Conservation (phyloP, 495 filamentous ascomycete genomes). For the Jackrogersella minutella region DNA sequence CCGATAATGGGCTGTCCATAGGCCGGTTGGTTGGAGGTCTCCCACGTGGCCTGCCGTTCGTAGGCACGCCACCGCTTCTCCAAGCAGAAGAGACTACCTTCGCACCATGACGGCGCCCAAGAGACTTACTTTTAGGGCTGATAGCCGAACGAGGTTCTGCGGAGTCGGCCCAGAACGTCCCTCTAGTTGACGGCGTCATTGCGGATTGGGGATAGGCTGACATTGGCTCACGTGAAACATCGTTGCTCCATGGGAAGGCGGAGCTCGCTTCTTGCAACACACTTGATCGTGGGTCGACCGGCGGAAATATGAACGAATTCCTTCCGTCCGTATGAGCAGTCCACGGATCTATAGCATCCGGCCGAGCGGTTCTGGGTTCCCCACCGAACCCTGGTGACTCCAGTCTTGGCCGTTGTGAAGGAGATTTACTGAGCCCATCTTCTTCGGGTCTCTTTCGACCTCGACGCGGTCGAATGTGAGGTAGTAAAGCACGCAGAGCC, state of each 20-base stretch:
- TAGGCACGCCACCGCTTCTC: slow-evolving; percentile 72
- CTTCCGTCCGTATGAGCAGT: slow-evolving; percentile 59
- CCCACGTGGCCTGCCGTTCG: slow-evolving; percentile 80
- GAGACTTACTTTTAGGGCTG: slow-evolving; percentile 68
- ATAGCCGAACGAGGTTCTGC: slow-evolving; percentile 75
- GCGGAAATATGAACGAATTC: slow-evolving; percentile 48
- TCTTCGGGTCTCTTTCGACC: slow-evolving; percentile 84
- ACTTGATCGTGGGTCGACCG: slow-evolving; percentile 44
- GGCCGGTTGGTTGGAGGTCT: slow-evolving; percentile 81
- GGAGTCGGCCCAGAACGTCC: slow-evolving; percentile 57
- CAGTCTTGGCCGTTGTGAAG: slow-evolving; percentile 69
- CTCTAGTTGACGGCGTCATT: slow-evolving; percentile 66
- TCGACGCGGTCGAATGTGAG: slow-evolving; percentile 88
- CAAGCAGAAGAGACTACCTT: slow-evolving; percentile 93
- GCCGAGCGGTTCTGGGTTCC: slow-evolving; percentile 55
- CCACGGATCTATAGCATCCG: slow-evolving; percentile 51
- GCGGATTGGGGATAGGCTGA: slow-evolving; percentile 82
- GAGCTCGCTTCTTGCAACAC: slow-evolving; percentile 35
- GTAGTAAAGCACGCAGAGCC: slow-evolving; percentile 85
- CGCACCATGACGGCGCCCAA: slow-evolving; percentile 80
- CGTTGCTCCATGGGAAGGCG: slow-evolving; percentile 50
- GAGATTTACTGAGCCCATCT: slow-evolving; percentile 65
- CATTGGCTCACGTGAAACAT: slow-evolving; percentile 63
- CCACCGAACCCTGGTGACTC: slow-evolving; percentile 71
- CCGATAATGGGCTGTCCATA: slow-evolving; percentile 81